Evolutionary conservation across 2,329 filamentous ascomycete species (phyloP), one percentile per base, ranked within the genome.

Genomic region (Fusarium sulawesiense): DNA sequence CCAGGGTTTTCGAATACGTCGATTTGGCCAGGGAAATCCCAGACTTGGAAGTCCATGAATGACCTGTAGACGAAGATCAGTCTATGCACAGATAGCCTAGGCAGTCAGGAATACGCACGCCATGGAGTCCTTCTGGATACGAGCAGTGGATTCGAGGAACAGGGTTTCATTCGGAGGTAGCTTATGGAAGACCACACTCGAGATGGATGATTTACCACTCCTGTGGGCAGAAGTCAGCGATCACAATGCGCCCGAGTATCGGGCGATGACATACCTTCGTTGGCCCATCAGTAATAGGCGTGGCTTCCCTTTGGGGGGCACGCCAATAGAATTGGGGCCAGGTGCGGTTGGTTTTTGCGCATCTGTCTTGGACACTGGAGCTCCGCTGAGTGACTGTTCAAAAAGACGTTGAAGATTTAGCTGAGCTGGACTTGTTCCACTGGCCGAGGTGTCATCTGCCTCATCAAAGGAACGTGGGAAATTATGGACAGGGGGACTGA

Each of bases 11-110:
- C 91, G 75, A 97, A 97, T 59, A 89, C 85, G 81, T 98, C 93
- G 70, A 98, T 89, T 81, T 98, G 94, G 25, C 95, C 94, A 3
- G 96, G 96, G 61, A 99, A 94, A 78, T 99, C 96, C 93, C 94
- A 98, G 49, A 98, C 93, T 81, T 98, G 95, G 73, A 98, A 98
- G 78, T 98, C 95, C 94, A 98, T 98, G 79, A 99, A 98, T 5
- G 96, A 98, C 73, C 94, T 98, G 45, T 9, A 44, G 47, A 68
- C 60, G 20, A 40, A 29, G 7, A 12, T 46, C 25, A 57, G 60
- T 40, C 32, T 27, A 20, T 20, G 14, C 45, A 58, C 58, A 27
- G 27, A 40, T 41, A 18, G 21, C 29, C n/a, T 6, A 25, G 29
- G n/a, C 25, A 3, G 51, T 29, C 20, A 12, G 29, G 20, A 18